Evolutionary conservation across 2,329 filamentous ascomycete species (phyloP).

Genomic region (Colletotrichum brevisporum): DNA sequence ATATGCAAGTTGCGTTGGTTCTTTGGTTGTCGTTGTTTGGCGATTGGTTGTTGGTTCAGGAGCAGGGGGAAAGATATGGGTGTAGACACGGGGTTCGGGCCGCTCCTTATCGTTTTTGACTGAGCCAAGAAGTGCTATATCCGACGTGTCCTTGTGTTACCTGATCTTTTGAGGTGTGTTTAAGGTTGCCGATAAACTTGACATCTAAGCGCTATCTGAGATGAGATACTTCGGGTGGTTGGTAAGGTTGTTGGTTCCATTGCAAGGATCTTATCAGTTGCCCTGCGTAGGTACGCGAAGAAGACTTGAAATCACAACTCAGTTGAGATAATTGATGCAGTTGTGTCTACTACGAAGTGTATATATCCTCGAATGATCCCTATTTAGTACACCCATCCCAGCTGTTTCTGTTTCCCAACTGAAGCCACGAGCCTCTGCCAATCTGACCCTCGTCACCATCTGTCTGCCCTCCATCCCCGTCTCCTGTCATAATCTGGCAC

Average conservation of each 20-base stretch:
- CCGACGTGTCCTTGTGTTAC: not conserved
- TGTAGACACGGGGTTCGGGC: not conserved
- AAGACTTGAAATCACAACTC: too few species aligned
- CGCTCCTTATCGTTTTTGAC: not conserved
- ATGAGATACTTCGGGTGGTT: not conserved
- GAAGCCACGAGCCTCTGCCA: not conserved
- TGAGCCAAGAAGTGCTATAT: not conserved
- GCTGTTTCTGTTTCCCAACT: not conserved
- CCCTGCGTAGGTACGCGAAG: too few species aligned
- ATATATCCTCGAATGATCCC: not conserved
- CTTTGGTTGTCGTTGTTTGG: not conserved
- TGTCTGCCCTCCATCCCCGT: not conserved
- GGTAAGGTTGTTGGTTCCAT: not conserved
- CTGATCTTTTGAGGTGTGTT: not conserved
- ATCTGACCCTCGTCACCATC: not conserved
- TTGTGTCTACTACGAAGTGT: too few species aligned
- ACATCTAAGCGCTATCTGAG: not conserved
- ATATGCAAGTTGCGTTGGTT: too few species aligned
- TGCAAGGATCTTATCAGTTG: too few species aligned
- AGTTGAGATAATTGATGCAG: too few species aligned
- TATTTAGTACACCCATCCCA: not conserved
- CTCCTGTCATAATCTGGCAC: conserved; percentile 27
- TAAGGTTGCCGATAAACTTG: not conserved
- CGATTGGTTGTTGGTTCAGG: not conserved
- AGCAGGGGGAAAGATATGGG: not conserved